Evolutionary conservation across 1,139 yeast genomes (phyloP), one percentile per base, ranked within the genome.

Genomic region (Candida gigantensis): DNA sequence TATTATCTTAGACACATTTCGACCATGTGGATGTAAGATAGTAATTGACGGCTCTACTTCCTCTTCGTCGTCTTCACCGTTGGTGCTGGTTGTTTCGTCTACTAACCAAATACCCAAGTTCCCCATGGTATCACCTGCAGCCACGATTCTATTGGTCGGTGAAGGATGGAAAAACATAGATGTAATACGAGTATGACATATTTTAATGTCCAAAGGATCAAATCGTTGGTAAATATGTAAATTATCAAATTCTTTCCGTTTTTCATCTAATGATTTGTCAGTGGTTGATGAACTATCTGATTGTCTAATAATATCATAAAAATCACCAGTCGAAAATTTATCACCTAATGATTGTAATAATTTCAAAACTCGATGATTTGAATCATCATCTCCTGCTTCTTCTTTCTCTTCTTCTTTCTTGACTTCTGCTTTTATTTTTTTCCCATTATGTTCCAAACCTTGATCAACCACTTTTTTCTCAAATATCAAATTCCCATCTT

Each of bases 61-160:
- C 3, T 41, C 44, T 2, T 70, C 77, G 2, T 46, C 47, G 4
- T 42, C 52, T 11, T 35, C 35, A 9, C 33, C 33, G n/a, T 20
- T 20, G n/a, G n/a, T n/a, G n/a, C n/a, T 21, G 5, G 24, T 8
- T 14, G 13, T 34, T 1, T 65, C 55, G 44, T 78, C 79, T 2
- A 85, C 82, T 27, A 90, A 81, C 97, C 97, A 92, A n/a, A 90
- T 70, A 0, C 97, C 97, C 34, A 89, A 61, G 45, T 81, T 76
- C 5, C 97, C 97, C 12, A 68, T 65, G 14, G 89, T 86, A 59
- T 92, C 97, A 32, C 97, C 97, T 0, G 90, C 97, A 28, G 86
- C 57, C 2, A 88, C 71, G 3, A 92, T 55, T 45, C 85, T 70
- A 46, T 81, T 79, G 1, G 71, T 72, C 1, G 58, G 59, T 0